Base-by-base conservation (phyloP, 345 rosid genomes). In the Geranium rotundifolium region DNA sequence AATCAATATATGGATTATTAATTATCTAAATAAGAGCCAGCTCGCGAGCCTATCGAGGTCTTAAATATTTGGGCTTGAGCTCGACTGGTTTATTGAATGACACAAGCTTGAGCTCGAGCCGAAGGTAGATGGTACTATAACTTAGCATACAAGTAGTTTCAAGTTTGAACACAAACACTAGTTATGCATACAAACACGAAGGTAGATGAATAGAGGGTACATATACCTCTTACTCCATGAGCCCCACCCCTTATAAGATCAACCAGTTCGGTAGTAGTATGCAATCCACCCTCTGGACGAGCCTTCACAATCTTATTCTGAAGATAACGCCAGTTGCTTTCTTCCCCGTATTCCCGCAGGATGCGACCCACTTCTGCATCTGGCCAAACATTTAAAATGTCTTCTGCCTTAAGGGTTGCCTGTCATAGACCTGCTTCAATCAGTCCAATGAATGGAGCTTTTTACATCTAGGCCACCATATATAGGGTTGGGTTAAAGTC, bases 331-430 rank as follows among this genome's bases (percentile, higher is more conserved):
- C 96, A 87, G 71, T 85, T 84, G 75, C 81, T 87, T 72, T 91
- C 98, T 76, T 91, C 98, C 0, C 96, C 96, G 61, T 87, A 89
- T 5, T 92, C 96, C 59, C 84, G 77, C 59, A 92, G 74, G 60
- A 92, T 69, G 54, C 84, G 75, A 23, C 93, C 95, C 16, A 92
- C 78, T 75, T 92, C 89, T 65, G 74, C 65, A 58, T 82, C 93
- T 37, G 95, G 96, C 96, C 98, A 92, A 20, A 80, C 77, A 69
- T 89, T 89, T 41, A 92, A 68, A 74, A 89, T 89, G 75, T 92
- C 92, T 69, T 82, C 84, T 15, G 98, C 98, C 74, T 68, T 85
- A 70, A 89, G 73, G 74, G 71, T 79, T 65, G 82, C 95, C 95
- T 91, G 84, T 65, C 73, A 76, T 63, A 68, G 63, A 60, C 72